These are phyloP conservation scores for Suillus variegatus DNA, from an alignment of 768 basidiomycete species.

Conservation along the genomic window DNA sequence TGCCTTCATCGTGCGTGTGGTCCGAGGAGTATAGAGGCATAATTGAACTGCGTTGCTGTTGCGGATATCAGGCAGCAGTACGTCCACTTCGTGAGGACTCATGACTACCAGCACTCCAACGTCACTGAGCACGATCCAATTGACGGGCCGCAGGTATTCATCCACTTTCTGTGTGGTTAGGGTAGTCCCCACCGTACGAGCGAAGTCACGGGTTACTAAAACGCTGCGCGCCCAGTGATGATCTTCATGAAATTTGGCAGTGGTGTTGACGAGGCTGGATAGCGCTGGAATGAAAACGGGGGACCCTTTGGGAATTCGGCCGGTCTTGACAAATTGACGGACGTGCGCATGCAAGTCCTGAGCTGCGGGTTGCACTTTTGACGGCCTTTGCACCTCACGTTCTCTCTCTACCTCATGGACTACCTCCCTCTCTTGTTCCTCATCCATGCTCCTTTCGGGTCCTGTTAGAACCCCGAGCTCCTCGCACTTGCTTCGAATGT, in stretches of 20 bases:
- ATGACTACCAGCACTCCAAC: conserved; percentile 32
- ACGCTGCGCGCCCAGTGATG: conserved; percentile 22
- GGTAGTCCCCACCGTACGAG: conserved; percentile 10
- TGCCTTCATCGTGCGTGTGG: conserved; percentile 33
- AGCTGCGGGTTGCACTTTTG: conserved; percentile 19
- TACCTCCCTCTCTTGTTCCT: conserved; percentile 55
- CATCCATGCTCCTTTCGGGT: conserved; percentile 33
- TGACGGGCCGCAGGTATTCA: conserved; percentile 30
- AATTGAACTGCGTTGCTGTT: conserved; percentile 34
- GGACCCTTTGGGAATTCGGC: conserved; percentile 23
- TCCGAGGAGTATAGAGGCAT: conserved; percentile 44
- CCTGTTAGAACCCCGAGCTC: conserved; percentile 18
- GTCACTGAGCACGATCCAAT: conserved; percentile 26
- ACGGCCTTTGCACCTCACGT: conserved; percentile 39
- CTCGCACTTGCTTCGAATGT: conserved; percentile 16
- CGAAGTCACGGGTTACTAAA: conserved; percentile 21
- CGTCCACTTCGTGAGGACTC: conserved; percentile 44
- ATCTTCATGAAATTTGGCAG: conserved; percentile 18
- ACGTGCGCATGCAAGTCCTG: conserved; percentile 29
- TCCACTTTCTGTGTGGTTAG: not conserved
- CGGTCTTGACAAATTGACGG: conserved; percentile 28
- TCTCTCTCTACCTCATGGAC: conserved; percentile 46
- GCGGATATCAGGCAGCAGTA: conserved; percentile 39
- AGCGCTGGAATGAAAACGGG: conserved; percentile 22
- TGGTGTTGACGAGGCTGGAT: conserved; percentile 13